phyloP scores from a whole-genome alignment of 495 filamentous ascomycete species.

The Penicillium ucsense region DNA sequence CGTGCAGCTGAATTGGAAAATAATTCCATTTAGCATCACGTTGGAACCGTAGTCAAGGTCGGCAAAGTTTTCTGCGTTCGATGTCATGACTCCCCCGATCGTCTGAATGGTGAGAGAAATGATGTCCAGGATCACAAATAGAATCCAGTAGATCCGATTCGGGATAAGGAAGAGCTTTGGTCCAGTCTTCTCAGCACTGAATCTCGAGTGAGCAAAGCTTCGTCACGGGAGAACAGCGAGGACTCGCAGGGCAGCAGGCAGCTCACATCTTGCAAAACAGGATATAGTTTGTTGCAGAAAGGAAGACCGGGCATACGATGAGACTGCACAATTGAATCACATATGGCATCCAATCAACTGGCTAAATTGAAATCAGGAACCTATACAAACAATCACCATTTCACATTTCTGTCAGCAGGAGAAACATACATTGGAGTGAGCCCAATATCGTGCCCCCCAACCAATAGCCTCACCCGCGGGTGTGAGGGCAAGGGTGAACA shows the following conservation, averaged over 20 bases:
- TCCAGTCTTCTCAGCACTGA: not conserved
- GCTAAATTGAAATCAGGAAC: not conserved
- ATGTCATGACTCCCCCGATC: slow-evolving; percentile 1
- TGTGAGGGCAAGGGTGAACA: not conserved
- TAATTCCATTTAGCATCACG: slow-evolving; percentile 1
- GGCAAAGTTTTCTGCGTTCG: not conserved
- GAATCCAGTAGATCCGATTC: not conserved
- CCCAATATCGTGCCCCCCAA: slow-evolving; percentile 1
- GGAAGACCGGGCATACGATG: not conserved
- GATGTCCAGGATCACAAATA: not conserved
- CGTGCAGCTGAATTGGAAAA: slow-evolving; percentile 3
- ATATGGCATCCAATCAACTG: slow-evolving; percentile 1
- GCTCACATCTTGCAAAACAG: slow-evolving; percentile 5
- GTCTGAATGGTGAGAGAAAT: slow-evolving; percentile 5
- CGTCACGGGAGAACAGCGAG: too few species aligned
- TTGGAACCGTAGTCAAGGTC: not conserved
- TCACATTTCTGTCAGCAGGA: not conserved
- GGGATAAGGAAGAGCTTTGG: slow-evolving; percentile 1
- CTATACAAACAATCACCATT: not conserved
- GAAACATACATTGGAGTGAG: not conserved
- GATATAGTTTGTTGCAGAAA: slow-evolving; percentile 3
- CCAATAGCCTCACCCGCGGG: not conserved
- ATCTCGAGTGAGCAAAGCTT: not conserved
- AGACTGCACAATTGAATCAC: slow-evolving; percentile 6
- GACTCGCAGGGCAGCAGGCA: not conserved